Conservation (phyloP, 2,329 filamentous ascomycete genomes). For the Cryphonectria radicalis region DNA sequence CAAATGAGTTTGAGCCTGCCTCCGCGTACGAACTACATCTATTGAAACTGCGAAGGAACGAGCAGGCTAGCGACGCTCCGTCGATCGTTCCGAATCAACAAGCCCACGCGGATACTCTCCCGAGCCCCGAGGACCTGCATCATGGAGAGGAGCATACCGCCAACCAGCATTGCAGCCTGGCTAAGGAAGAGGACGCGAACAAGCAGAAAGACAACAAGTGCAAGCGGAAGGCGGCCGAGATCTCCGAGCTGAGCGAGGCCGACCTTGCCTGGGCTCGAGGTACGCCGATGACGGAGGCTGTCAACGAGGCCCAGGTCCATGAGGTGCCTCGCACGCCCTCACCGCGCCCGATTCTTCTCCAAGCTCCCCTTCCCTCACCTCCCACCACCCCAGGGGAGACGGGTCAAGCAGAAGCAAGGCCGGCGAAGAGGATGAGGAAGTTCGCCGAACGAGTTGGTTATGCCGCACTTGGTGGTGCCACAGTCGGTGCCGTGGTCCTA, state of each 20-base stretch:
- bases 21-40: slow-evolving; percentile 22
- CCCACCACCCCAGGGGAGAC: slow-evolving; percentile 12
- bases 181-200: background rate
- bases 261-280: slow-evolving; percentile 19
- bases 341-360: background rate
- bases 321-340: background rate
- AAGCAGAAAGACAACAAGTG: background rate
- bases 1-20: background rate
- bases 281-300: background rate
- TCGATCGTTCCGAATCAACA: background rate
- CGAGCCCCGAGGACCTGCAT: background rate
- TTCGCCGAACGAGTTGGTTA: slow-evolving; percentile 42
- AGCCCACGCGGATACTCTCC: background rate
- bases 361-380: slow-evolving; percentile 21
- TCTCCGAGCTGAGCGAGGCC: slow-evolving; percentile 17
- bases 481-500: slow-evolving; percentile 42
- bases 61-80: too few relatives aligned
- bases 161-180: background rate
- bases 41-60: slow-evolving; percentile 3
- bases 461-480: slow-evolving; percentile 43
- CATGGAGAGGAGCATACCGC: background rate
- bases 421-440: slow-evolving; percentile 37
- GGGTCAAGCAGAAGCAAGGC: slow-evolving; percentile 21
- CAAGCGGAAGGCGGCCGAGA: slow-evolving; percentile 27
- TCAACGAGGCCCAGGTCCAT: background rate